Base-by-base conservation (phyloP, 805 yeast genomes). In the Vanderwaltozyma yarrowii region DNA sequence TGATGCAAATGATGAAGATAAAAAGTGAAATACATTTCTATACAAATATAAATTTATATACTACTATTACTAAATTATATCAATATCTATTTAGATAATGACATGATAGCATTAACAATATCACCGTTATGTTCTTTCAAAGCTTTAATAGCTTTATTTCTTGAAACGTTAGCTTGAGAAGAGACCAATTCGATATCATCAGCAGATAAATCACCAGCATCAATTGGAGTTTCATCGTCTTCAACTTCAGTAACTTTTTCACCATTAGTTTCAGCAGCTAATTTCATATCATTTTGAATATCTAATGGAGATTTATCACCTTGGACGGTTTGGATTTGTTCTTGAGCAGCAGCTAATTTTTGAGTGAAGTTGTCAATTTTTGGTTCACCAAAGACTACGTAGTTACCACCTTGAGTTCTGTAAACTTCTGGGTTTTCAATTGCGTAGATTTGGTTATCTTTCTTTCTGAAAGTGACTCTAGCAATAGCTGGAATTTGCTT, bases 331-430 rank as follows among this genome's bases (percentile, higher is more conserved):
- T 66, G 67, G 45, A 73, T 74, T 52, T 73, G 71, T 49, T 74
- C 77, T 66, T 79, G 83, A 50, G 84, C 84, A 60, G 83, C 83
- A 64, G 80, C 83, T 67, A 83, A 74, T 74, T 87, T 80, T 69
- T 84, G 79, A 70, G 80, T 78, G 67, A 87, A 70, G 73, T 89
- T 95, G 67, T 89, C 96, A 54, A 84, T 82, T 76, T 86, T 84
- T 62, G 96, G 94, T 71, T 88, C 96, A 70, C 98, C 98, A 58
- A 89, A 88, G 52, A 89, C 96, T 56, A 89, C 80, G 74, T 83
- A 92, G 54, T 94, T 80, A 63, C 96, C 96, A 46, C 77, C 72
- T 61, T 94, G 82, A 46, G 96, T 80, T 70, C 75, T 85, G 94
- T 73, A 89, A 45, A 92, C 97, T 55, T 87, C 96, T 66, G 98